These are phyloP conservation scores for Aphanocladium album DNA, from an alignment of 2,329 filamentous ascomycete species.

Conservation along the genomic window DNA sequence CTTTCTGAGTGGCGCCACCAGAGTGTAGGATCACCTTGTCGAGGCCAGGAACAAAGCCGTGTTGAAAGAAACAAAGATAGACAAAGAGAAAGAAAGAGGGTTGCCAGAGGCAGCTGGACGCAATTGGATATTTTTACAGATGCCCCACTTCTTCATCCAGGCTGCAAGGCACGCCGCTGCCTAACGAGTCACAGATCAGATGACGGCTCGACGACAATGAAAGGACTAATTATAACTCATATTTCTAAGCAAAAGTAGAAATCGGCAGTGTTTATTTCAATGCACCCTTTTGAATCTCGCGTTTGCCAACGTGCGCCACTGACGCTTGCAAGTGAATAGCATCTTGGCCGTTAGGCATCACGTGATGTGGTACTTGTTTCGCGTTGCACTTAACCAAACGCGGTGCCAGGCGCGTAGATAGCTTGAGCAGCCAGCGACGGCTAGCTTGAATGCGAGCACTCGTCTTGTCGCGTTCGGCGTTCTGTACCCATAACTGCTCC, in stretches of 20 bases:
- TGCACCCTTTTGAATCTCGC: neutral
- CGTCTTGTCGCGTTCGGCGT: neutral
- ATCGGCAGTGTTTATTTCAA: neutral
- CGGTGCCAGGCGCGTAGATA: constrained; percentile 7
- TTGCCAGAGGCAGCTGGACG: neutral
- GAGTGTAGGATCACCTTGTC: neutral
- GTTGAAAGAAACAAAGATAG: neutral
- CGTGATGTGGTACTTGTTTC: constrained; percentile 27
- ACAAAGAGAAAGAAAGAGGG: constrained; percentile 1
- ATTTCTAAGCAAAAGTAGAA: neutral
- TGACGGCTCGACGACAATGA: neutral
- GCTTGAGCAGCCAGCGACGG: neutral
- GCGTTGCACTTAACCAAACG: constrained; percentile 19
- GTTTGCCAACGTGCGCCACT: neutral
- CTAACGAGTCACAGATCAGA: neutral
- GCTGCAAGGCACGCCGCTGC: constrained; percentile 4
- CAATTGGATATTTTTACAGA: neutral
- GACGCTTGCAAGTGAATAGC: neutral
- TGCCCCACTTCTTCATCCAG: constrained; percentile 8
- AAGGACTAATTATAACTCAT: neutral
- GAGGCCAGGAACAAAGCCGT: neutral
- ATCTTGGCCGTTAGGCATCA: constrained; percentile 10
- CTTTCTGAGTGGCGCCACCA: neutral
- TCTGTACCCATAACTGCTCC: neutral
- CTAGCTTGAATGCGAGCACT: neutral